Evolutionary conservation across 108 stramenopile genomes (phyloP), one percentile per base, ranked within the genome.

Genomic region (Nitzschia sp.): DNA sequence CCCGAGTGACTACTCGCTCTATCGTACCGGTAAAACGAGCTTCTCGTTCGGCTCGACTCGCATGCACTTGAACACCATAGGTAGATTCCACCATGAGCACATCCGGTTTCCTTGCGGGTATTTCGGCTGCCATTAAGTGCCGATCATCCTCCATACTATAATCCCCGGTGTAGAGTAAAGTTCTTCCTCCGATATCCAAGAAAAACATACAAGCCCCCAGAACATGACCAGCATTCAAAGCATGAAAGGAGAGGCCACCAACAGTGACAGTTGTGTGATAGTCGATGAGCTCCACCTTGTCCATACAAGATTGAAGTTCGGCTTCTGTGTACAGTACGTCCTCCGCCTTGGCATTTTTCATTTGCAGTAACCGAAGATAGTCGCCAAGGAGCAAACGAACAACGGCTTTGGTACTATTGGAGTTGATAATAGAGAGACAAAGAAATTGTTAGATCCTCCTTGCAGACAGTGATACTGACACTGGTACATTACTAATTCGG

Each of bases 171-270:
- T 99, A 99, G 13, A 99, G 74, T 0, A 99, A 73, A 8, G 85
- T 83, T 23, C 97, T 74, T 48, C 97, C 97, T 23, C 93, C 97
- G 52, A 99, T 88, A 26, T 98, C 97, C 62, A 99, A 71, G 63
- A 88, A 92, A 64, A 90, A 98, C 98, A 99, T 98, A 69, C 96
- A 97, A 22, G 98, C 99, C 31, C 99, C 99, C 21, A 99, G 81
- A 19, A 99, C 99, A 70, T 99, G 99, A 2, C 98, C 98, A 3
- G 99, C 99, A 68, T 97, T 96, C 36, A 97, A 82, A 47, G 96
- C 96, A 77, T 96, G 90, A 82, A 98, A 97, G 52, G 90, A 88
- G 29, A 99, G 79, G 8, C 94, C 95, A 44, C 89, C 80, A 47
- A 96, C 82, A 46, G 89, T 82, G 32, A 94, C 83, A 15, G 87